Percentiles rank a stretch among this genome's conserved stretches.
phyloP scores from a whole-genome alignment of 1,284 basidiomycete species.

The Microbotryum violaceum region DNA sequence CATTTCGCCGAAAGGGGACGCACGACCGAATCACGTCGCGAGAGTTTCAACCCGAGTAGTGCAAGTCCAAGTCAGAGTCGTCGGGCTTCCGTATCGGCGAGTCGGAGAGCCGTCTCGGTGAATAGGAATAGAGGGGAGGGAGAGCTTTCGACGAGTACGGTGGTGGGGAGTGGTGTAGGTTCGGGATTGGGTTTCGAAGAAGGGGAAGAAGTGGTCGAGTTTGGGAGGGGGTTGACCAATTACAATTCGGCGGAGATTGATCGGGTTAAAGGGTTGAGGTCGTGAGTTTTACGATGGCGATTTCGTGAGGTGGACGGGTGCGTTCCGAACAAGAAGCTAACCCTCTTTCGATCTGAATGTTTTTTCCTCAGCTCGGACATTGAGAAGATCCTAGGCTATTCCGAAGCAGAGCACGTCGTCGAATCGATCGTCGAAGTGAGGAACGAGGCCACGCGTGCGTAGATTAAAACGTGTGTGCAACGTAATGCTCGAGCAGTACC shows the following conservation, averaged over 20 bases:
- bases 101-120: not conserved
- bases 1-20: conserved; percentile 16
- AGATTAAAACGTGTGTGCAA: no score
- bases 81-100: no score
- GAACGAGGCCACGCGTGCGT: no score
- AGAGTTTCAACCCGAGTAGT: no score
- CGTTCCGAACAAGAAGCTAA: not conserved
- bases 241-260: conserved; percentile 91
- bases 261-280: conserved; percentile 80
- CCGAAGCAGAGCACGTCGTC: conserved; percentile 92
- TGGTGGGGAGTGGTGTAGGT: not conserved
- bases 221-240: conserved; percentile 88
- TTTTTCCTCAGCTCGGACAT: conserved; percentile 61
- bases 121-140: not conserved
- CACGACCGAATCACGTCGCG: no score
- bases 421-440: conserved; percentile 63
- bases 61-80: no score
- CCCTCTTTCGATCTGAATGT: not conserved
- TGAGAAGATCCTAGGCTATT: conserved; percentile 74
- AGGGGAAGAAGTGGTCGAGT: conserved; percentile 70
- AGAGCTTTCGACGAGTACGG: not conserved
- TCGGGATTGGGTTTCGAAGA: conserved; percentile 43
- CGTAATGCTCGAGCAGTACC: no score
- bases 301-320: not conserved
- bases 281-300: conserved; percentile 48